phyloP scores from a whole-genome alignment of 306 rosid genomes.

The Cajanus cajan region DNA sequence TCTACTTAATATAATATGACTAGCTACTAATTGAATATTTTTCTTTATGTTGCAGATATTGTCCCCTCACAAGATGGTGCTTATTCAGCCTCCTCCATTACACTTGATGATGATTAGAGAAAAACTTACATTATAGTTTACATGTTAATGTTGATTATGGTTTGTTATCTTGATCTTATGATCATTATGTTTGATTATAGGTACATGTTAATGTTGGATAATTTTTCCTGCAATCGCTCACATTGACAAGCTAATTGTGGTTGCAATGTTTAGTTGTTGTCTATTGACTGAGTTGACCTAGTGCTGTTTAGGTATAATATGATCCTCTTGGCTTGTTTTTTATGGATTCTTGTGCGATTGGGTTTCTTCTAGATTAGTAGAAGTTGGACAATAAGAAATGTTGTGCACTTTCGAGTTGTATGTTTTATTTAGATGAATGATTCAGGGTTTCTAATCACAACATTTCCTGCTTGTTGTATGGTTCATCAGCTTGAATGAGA shows the following conservation, averaged over 20 bases:
- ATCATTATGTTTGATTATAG: neutral
- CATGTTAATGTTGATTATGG: conserved; percentile 99
- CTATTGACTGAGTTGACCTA: neutral
- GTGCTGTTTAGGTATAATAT: neutral
- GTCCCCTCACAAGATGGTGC: too few species aligned
- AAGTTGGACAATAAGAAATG: neutral
- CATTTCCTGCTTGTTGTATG: too few species aligned
- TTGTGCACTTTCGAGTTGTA: too few species aligned
- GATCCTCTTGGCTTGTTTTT: neutral
- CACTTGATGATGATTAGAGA: too few species aligned
- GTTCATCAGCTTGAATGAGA: too few species aligned
- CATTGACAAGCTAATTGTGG: neutral
- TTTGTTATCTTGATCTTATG: conserved; percentile 25
- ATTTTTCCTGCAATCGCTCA: neutral
- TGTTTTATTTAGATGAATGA: too few species aligned
- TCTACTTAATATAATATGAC: too few species aligned
- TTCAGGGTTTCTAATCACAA: too few species aligned
- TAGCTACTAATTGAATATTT: too few species aligned
- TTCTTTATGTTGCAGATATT: too few species aligned
- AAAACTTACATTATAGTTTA: too few species aligned
- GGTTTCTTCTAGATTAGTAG: neutral
- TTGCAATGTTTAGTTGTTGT: neutral
- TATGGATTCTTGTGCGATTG: neutral
- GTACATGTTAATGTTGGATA: neutral
- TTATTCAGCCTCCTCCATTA: too few species aligned